These are phyloP conservation scores for Hymenoscyphus salicellus DNA, from an alignment of 2,329 filamentous ascomycete species.

Conservation along the genomic window DNA sequence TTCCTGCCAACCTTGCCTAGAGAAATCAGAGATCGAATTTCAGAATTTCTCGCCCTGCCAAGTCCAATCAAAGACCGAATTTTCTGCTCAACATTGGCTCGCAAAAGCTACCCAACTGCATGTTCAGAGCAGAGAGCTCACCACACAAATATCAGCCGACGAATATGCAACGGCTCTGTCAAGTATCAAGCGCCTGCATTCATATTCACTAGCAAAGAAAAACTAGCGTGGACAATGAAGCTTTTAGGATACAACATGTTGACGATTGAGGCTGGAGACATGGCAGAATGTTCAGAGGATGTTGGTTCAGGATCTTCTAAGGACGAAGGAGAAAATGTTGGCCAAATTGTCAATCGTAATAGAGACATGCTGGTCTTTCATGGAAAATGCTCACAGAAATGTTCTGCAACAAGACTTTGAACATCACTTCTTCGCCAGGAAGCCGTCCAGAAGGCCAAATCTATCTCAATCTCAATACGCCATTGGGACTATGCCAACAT, in stretches of 20 bases:
- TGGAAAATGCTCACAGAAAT: neutral
- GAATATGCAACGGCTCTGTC: neutral
- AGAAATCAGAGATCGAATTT: neutral
- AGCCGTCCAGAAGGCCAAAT: neutral
- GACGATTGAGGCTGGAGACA: neutral
- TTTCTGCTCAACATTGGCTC: neutral
- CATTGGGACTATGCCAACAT: neutral
- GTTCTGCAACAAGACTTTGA: neutral
- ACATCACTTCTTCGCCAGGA: neutral
- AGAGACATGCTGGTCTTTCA: neutral
- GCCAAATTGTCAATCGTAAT: neutral
- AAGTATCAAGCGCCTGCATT: neutral
- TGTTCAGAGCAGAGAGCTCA: neutral
- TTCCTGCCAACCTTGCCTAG: neutral
- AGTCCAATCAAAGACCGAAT: neutral
- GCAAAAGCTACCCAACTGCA: neutral
- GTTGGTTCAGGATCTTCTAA: neutral
- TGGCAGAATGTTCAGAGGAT: neutral
- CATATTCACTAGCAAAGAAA: neutral
- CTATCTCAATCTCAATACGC: neutral
- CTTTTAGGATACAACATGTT: neutral
- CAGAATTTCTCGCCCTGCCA: neutral
- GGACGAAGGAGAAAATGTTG: neutral
- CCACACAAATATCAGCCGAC: neutral
- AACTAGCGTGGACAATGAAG: neutral